Base-by-base conservation (phyloP, 2,329 filamentous ascomycete species). In the Fusarium buxicola region DNA sequence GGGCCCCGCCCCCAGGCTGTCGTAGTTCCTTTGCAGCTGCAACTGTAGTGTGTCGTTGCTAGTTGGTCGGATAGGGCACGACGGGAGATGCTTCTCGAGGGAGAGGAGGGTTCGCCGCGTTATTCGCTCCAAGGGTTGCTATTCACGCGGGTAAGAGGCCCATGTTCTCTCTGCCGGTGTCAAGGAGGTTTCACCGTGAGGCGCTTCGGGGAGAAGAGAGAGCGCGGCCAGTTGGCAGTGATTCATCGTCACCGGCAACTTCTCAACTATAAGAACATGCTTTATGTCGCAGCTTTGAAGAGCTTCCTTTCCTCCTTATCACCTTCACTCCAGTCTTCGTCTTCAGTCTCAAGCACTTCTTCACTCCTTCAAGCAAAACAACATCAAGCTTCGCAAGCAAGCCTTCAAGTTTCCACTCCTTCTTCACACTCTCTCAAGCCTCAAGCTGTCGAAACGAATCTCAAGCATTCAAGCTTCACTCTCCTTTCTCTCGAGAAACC, bases 231-330 rank as follows among this genome's bases (percentile, higher is more conserved):
- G 11, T 28, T 10, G 54, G 38, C 35, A 47, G 30, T 66, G 52
- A 63, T 51, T 65, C 61, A 65, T 11, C 27, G 43, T 41, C 61
- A 54, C 56, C 30, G 11, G 9, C 6, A 10, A 32, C 34, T 41
- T 49, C 24, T 38, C 38, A 24, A 34, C 31, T 65, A 64, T 62
- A 62, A 61, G 48, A 64, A 60, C 7, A 13, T 47, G 25, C 38
- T 28, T 24, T 31, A 53, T 35, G 34, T 49, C 49, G 41, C 5
- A 36, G n/a, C 32, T 50, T 30, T 45, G 18, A 31, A 27, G 30
- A 32, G 24, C 18, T 43, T 60, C 25, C 38, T 36, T 61, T 16
- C 21, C 25, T 21, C 32, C 18, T 51, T 43, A 40, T 62, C 57
- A 56, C 46, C 49, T 15, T 25, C 54, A 60, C 47, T 52, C 49